Evolutionary conservation across 371 early-diverging fungal species (phyloP).

Genomic region (Cokeromyces recurvatus): DNA sequence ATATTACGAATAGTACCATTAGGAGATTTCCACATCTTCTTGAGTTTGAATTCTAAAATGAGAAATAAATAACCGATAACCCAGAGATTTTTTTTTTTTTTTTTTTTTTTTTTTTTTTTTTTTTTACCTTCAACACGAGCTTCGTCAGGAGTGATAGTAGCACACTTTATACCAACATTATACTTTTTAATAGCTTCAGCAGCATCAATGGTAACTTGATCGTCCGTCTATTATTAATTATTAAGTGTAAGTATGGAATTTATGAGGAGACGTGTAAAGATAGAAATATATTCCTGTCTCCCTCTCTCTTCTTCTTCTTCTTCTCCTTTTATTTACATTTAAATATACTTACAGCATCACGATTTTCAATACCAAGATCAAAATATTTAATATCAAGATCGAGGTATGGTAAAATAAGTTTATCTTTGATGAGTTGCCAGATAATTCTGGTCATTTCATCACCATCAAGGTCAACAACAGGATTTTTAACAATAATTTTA

Average conservation of each 20-base stretch:
- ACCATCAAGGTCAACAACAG: slow-evolving; percentile 93
- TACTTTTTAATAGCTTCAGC: slow-evolving; percentile 95
- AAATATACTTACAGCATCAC: slow-evolving; percentile 74
- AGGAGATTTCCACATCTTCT: slow-evolving; percentile 96
- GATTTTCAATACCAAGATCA: slow-evolving; percentile 88
- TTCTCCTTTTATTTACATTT: too few relatives aligned
- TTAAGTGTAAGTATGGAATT: too few relatives aligned
- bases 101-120: too few relatives aligned
- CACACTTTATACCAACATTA: slow-evolving; percentile 98
- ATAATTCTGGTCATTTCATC: slow-evolving; percentile 97
- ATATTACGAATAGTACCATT: slow-evolving; percentile 98
- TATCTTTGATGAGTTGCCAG: slow-evolving; percentile 91
- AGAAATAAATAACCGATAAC: too few relatives aligned
- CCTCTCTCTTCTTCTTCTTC: too few relatives aligned
- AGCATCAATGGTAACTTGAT: slow-evolving; percentile 94
- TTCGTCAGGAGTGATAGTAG: slow-evolving; percentile 98
- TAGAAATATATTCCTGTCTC: too few relatives aligned
- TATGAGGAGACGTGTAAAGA: too few relatives aligned
- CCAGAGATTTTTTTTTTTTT: too few relatives aligned
- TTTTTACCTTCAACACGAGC: slow-evolving; percentile 81
- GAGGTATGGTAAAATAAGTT: slow-evolving; percentile 90
- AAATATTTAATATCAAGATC: slow-evolving; percentile 94
- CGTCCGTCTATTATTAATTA: slow-evolving; percentile 73
- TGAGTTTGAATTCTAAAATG: slow-evolving; percentile 82
- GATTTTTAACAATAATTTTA: slow-evolving; percentile 71